Percentiles rank a stretch among this genome's conserved stretches.
phyloP scores from a whole-genome alignment of 2,329 filamentous ascomycete species.

The Aureobasidium sp. region DNA sequence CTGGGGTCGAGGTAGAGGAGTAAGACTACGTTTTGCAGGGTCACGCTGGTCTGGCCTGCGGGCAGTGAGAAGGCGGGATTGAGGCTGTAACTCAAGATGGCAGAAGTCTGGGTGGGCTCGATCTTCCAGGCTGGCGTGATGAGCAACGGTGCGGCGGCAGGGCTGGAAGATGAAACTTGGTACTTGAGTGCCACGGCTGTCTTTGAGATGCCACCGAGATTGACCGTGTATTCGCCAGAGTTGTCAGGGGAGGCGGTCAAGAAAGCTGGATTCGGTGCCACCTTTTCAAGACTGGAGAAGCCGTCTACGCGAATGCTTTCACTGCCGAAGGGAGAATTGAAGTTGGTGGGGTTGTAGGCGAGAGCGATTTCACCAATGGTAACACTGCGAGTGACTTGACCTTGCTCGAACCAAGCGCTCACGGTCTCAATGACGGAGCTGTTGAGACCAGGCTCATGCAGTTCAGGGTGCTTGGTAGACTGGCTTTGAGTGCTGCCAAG shows the following conservation, averaged over 20 bases:
- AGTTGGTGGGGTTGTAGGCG: conserved; percentile 60
- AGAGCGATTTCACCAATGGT: conserved; percentile 86
- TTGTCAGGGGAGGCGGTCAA: conserved; percentile 62
- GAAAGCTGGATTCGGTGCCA: conserved; percentile 89
- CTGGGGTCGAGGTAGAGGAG: conserved; percentile 60
- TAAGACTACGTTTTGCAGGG: conserved; percentile 67
- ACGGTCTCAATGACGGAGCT: conserved; percentile 87
- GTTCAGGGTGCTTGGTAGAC: conserved; percentile 68
- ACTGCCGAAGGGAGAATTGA: conserved; percentile 35
- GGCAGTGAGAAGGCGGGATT: conserved; percentile 61
- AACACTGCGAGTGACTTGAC: conserved; percentile 61
- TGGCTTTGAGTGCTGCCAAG: conserved; percentile 60
- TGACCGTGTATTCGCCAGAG: conserved; percentile 72
- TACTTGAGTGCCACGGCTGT: conserved; percentile 87
- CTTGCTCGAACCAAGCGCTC: conserved; percentile 74
- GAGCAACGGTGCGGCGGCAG: conserved; percentile 59
- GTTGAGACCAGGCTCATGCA: conserved; percentile 72
- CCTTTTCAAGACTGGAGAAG: conserved; percentile 79
- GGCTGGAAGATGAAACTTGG: conserved; percentile 66
- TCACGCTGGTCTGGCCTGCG: conserved; percentile 37
- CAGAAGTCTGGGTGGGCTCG: conserved; percentile 75
- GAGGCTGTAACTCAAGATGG: conserved; percentile 75
- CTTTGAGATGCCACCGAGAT: conserved; percentile 62
- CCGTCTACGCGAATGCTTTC: conserved; percentile 80
- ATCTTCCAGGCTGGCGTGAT: conserved; percentile 75